Percentiles rank a stretch among this genome's conserved stretches.
phyloP scores from a whole-genome alignment of 768 basidiomycete species.

The Agaricus subrufescens region DNA sequence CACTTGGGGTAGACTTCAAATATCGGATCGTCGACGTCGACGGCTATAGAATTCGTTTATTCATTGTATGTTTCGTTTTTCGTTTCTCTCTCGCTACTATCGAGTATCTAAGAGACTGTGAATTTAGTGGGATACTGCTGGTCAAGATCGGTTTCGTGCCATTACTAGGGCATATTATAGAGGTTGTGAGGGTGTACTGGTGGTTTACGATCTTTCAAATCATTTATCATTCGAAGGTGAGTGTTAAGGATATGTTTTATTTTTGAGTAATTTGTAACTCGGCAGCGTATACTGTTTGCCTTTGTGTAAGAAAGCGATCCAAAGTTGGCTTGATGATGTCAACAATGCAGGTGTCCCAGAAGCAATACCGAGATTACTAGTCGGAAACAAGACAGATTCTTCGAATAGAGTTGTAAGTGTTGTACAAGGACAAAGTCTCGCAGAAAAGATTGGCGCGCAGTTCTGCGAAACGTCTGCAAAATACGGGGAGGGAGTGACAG shows the following conservation, averaged over 20 bases:
- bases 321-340: constrained; percentile 2
- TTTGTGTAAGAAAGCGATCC: background rate
- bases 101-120: too few relatives aligned
- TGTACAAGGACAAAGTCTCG: background rate
- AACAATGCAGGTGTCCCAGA: background rate
- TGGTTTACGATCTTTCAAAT: constrained; percentile 4
- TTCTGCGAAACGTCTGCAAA: constrained; percentile 8
- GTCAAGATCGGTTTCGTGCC: constrained; percentile 3
- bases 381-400: constrained; percentile 5
- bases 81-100: too few relatives aligned
- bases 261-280: too few relatives aligned
- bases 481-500: constrained; percentile 1
- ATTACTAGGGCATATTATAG: constrained; percentile 3
- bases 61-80: background rate
- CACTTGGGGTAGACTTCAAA: constrained; percentile 2
- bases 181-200: constrained; percentile 4
- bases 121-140: constrained; percentile 8
- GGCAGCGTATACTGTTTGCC: too few relatives aligned
- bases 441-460: background rate
- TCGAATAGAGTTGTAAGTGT: background rate
- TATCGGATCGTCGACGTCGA: constrained; percentile 4
- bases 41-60: background rate
- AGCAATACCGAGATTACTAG: constrained; percentile 1
- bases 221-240: constrained; percentile 4
- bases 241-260: too few relatives aligned